Base-by-base conservation (phyloP, 176 grass and related monocot genomes). In the Dactylis glomerata region DNA sequence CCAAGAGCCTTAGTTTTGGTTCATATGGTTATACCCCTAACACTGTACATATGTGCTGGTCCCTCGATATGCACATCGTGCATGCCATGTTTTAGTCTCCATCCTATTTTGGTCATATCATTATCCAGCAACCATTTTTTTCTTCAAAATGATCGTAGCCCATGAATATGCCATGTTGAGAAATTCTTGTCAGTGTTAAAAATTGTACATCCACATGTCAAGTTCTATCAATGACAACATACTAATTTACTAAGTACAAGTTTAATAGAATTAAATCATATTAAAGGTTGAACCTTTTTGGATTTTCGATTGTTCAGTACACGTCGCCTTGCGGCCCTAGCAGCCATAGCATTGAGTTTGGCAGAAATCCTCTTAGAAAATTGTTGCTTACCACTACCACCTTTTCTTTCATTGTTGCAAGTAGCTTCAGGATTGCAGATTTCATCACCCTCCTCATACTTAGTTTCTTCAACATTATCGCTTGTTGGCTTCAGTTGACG, bases 311-410 rank as follows among this genome's bases (percentile, higher is more conserved):
- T 76, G 11, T 38, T 77, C 73, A 55, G 40, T 64, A 28, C 66
- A 8, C 31, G 24, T 16, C 69, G 30, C 59, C 65, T 84, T 54
- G 55, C 16, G 27, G 78, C 77, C 50, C 76, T 51, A 79, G 78
- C 62, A 1, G 75, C 52, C 58, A 73, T 73, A 41, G 24, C 73
- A 51, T 65, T 72, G 58, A 94, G 81, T 40, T 79, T 78, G 12
- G 84, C 82, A 67, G 84, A 77, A 33, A 83, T 75, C 55, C 78
- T 86, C 23, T 88, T 82, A 12, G 69, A 28, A 77, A 64, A 62
- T 61, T 76, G 87, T n/a, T 76, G 73, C 14, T 90, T 76, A 26
- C 52, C 16, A 30, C 55, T 47, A 45, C 57, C 56, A 42, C 14
- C 68, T 49, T 62, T 81, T 32, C 77, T 76, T 64, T 82, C 73